Conservation (phyloP, 352 stramenopile genomes). For the Phytopythium sindhum region DNA sequence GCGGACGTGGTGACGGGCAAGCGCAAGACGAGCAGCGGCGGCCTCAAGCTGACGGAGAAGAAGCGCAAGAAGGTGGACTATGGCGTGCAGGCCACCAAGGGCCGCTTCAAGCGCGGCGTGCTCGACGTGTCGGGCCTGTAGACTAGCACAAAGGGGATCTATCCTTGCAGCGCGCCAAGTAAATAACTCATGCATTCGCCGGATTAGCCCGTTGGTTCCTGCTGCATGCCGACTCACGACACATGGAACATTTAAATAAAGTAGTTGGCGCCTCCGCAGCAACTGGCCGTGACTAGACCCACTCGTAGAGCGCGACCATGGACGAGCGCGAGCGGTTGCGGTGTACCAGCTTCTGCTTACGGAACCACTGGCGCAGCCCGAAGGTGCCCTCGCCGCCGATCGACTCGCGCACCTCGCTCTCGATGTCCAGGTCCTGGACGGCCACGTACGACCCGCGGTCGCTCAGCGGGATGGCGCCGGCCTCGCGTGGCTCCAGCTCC, state of each 20-base stretch:
- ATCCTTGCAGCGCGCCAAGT: neutral
- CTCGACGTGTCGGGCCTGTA: slow-evolving; percentile 59
- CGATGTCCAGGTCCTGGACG: slow-evolving; percentile 65
- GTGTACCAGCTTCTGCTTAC: slow-evolving; percentile 81
- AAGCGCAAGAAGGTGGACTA: slow-evolving; percentile 75
- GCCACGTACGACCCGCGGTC: slow-evolving; percentile 46
- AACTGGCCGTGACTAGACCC: slow-evolving; percentile 64
- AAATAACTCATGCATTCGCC: neutral
- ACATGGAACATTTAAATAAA: slow-evolving; percentile 7
- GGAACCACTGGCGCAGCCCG: slow-evolving; percentile 78
- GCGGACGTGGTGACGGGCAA: slow-evolving; percentile 72
- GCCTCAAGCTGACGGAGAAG: slow-evolving; percentile 14
- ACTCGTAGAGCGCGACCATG: slow-evolving; percentile 52
- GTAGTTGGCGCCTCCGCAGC: neutral
- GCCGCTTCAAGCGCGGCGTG: slow-evolving; percentile 70
- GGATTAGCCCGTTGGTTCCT: neutral
- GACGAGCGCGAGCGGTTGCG: slow-evolving; percentile 68
- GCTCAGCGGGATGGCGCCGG: slow-evolving; percentile 55
- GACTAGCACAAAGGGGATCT: too few species aligned
- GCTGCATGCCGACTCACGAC: neutral
- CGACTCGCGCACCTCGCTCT: slow-evolving; percentile 74
- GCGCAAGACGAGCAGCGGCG: slow-evolving; percentile 31
- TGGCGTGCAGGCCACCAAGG: slow-evolving; percentile 72
- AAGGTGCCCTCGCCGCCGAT: slow-evolving; percentile 75
- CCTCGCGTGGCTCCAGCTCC: slow-evolving; percentile 69